A percentile compares a stretch with the other conserved stretches of the same genome.
These are phyloP conservation scores for Hemisphaericaspora xylofermentans DNA, from an alignment of 1,139 yeast genomes.

Conservation along the genomic window DNA sequence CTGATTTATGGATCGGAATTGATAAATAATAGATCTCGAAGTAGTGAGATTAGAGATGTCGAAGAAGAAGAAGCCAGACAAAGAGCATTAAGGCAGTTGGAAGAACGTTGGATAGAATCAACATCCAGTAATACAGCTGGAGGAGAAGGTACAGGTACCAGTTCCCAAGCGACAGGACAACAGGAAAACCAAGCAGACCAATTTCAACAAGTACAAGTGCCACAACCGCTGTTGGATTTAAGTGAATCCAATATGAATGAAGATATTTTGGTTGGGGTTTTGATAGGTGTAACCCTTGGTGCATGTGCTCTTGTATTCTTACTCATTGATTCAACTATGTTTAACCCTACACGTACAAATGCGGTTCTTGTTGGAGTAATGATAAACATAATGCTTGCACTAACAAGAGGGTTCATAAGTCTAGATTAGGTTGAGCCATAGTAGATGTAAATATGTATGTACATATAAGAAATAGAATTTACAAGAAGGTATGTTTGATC, in stretches of 20 bases:
- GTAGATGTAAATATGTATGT: conserved; percentile 25
- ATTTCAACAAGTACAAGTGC: conserved; percentile 10
- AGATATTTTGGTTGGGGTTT: conserved; percentile 62
- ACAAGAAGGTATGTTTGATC: conserved; percentile 37
- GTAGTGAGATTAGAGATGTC: conserved; percentile 31
- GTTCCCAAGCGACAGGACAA: conserved; percentile 3
- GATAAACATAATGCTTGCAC: conserved; percentile 57
- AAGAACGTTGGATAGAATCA: conserved; percentile 89
- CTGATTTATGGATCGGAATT: conserved; percentile 43
- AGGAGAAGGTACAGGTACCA: conserved; percentile 8
- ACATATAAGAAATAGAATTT: neutral
- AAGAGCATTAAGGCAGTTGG: conserved; percentile 57
- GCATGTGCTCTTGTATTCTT: conserved; percentile 57
- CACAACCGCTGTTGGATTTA: conserved; percentile 27
- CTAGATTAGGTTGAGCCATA: conserved; percentile 24
- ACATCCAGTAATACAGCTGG: conserved; percentile 45
- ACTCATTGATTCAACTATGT: conserved; percentile 53
- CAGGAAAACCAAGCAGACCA: neutral
- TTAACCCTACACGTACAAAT: conserved; percentile 59
- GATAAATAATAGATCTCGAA: conserved; percentile 2
- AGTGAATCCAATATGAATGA: conserved; percentile 47
- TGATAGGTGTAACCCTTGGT: conserved; percentile 65
- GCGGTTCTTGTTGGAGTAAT: conserved; percentile 62
- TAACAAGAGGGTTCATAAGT: conserved; percentile 37
- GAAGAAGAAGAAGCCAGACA: conserved; percentile 43